Evolutionary conservation across 495 filamentous ascomycete genomes (phyloP).

Genomic region (Aspergillus carlsbadensis): DNA sequence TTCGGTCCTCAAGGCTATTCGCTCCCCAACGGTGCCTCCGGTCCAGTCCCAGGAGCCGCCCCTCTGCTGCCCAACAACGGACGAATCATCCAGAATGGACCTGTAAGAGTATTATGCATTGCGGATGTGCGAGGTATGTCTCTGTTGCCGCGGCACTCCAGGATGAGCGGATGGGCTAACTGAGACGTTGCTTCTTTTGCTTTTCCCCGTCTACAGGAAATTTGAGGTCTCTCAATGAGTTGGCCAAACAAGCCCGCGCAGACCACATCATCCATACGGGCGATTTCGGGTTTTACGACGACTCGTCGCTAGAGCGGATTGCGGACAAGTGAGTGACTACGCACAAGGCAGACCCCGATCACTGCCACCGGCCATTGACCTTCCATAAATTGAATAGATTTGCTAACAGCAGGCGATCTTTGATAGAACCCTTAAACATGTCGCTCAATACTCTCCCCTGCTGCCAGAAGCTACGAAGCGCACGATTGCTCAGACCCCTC

Average conservation of each 20-base stretch:
- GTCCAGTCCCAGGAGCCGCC: constrained; percentile 50
- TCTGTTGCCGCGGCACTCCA: not conserved
- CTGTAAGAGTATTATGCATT: constrained; percentile 86
- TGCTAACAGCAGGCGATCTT: constrained; percentile 12
- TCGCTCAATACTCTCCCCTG: constrained; percentile 96
- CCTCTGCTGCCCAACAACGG: constrained; percentile 66
- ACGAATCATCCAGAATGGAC: constrained; percentile 78
- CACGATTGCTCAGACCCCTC: constrained; percentile 65
- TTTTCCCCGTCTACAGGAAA: constrained; percentile 64
- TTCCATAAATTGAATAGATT: not conserved
- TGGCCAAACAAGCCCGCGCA: constrained; percentile 87
- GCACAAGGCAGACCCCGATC: not conserved
- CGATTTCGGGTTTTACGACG: constrained; percentile 99
- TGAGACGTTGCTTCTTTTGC: constrained; percentile 15
- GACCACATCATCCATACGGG: constrained; percentile 98
- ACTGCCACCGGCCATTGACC: not conserved
- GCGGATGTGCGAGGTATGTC: constrained; percentile 92
- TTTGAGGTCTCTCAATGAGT: constrained; percentile 90
- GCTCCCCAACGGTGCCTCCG: constrained; percentile 48
- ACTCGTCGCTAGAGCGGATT: constrained; percentile 92
- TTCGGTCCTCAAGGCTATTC: constrained; percentile 51
- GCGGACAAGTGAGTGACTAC: constrained; percentile 81
- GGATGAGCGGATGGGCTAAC: constrained; percentile 12
- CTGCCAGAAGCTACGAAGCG: constrained; percentile 87
- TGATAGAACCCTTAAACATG: constrained; percentile 89